phyloP scores from a whole-genome alignment of 306 rosid species.

The Canavalia ensiformis region DNA sequence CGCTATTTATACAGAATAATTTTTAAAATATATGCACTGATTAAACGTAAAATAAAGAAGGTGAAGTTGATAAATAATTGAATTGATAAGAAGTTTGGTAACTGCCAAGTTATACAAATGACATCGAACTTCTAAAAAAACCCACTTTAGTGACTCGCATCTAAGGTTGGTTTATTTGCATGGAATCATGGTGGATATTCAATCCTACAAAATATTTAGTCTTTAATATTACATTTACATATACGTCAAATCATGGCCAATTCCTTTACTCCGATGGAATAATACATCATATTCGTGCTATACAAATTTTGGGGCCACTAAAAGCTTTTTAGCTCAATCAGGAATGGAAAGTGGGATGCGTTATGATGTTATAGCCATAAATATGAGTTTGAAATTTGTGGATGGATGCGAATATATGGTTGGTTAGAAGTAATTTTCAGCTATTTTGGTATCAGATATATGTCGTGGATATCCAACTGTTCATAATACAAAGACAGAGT shows the following conservation, averaged over 20 bases:
- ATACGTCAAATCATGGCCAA: conserved; percentile 3
- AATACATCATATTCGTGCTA: conserved; percentile 27
- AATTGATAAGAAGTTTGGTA: background rate
- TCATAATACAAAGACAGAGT: background rate
- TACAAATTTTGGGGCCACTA: conserved; percentile 28
- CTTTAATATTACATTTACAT: background rate
- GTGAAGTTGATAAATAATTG: background rate
- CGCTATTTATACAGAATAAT: background rate
- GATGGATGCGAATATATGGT: conserved; percentile 24
- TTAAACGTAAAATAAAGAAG: background rate
- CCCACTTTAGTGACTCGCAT: background rate
- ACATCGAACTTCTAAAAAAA: too few species aligned
- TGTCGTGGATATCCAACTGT: background rate
- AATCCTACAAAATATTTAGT: background rate
- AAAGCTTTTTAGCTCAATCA: conserved; percentile 29
- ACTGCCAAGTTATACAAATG: background rate
- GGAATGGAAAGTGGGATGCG: conserved; percentile 29
- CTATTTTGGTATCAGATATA: background rate
- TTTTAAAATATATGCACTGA: background rate
- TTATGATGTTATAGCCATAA: background rate
- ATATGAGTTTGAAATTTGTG: conserved; percentile 33
- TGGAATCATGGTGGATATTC: background rate
- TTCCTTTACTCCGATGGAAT: background rate
- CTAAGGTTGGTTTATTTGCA: conserved; percentile 11
- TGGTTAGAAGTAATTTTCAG: conserved; percentile 41